Conservation (phyloP, 345 rosid species). For the Jatropha curcas region DNA sequence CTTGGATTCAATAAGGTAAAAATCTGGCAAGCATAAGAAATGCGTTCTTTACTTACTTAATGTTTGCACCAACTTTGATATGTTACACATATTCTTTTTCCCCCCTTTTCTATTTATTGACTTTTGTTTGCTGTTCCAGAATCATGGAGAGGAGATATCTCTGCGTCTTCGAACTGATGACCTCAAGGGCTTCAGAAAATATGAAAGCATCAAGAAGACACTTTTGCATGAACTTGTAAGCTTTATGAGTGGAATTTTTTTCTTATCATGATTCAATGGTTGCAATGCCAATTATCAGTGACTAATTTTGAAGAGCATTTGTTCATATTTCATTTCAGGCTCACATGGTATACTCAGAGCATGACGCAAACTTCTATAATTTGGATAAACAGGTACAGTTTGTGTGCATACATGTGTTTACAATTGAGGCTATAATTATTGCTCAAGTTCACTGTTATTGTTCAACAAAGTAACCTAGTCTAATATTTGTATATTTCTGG, state of each 20-base stretch:
- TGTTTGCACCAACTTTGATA: neutral
- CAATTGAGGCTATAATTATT: neutral
- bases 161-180: conserved; percentile 96
- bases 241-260: conserved; percentile 7
- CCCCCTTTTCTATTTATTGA: neutral
- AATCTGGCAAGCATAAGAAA: neutral
- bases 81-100: neutral
- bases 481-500: conserved; percentile 9
- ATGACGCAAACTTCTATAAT: conserved; percentile 79
- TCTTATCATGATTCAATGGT: neutral
- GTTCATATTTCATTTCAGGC: conserved; percentile 55
- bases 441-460: conserved; percentile 14
- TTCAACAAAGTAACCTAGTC: neutral
- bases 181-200: conserved; percentile 95
- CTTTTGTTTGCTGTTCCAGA: conserved; percentile 45
- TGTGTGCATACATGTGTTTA: neutral
- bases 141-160: conserved; percentile 95
- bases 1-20: conserved; percentile 89
- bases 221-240: conserved; percentile 94
- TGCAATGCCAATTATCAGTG: neutral
- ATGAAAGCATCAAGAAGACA: conserved; percentile 83
- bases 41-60: neutral
- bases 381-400: conserved; percentile 75
- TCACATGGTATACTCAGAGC: conserved; percentile 92
- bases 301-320: neutral